Base-by-base conservation (phyloP, 1,284 basidiomycete genomes). In the Farysia itapuensis region DNA sequence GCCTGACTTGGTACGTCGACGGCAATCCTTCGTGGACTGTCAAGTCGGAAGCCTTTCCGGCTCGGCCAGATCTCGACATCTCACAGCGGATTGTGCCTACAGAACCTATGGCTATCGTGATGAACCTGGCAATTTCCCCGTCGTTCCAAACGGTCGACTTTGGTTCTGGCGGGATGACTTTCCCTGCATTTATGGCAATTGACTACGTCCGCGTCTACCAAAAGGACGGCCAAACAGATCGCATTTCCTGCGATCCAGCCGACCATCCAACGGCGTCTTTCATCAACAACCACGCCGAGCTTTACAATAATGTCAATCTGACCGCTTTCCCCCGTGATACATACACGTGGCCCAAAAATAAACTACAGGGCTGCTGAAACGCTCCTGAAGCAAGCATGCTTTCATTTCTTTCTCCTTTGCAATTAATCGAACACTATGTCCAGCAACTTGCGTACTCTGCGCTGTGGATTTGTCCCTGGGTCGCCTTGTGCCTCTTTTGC, bases 131-230 rank as follows among this genome's bases (percentile, higher is more conserved):
- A 39, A 67, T 75, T 42, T 63, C 71, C 26, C 30, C 35, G 12
- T 49, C 71, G 25, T 75, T 75, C 67, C 71, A 75, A 53, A 24
- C 46, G 0, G 58, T 75, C 53, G 28, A 65, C 33, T 72, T 65
- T 44, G 50, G 36, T 36, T 7, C 35, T 2, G 54, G 43, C 9
- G 60, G 53, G 15, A 52, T 71, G 33, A 50, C 39, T 15, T 65
- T 67, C 52, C 69, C 69, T 1, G 64, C 69, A 6, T 53, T 45
- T 26, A 64, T 70, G 60, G 39, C 54, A 22, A 53, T 66, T 29
- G 69, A 71, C 47, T 69, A 71, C 21, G 69, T 69, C 14, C 51
- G 69, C 6, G 65, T 75, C 25, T 75, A 75, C 45, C 73, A 75
- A 49, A 50, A 49, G 34, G 69, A 64, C 36, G 54, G 50, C n/a